Conservation (phyloP, 2,329 filamentous ascomycete species). For the Sporothrix brasiliensis region DNA sequence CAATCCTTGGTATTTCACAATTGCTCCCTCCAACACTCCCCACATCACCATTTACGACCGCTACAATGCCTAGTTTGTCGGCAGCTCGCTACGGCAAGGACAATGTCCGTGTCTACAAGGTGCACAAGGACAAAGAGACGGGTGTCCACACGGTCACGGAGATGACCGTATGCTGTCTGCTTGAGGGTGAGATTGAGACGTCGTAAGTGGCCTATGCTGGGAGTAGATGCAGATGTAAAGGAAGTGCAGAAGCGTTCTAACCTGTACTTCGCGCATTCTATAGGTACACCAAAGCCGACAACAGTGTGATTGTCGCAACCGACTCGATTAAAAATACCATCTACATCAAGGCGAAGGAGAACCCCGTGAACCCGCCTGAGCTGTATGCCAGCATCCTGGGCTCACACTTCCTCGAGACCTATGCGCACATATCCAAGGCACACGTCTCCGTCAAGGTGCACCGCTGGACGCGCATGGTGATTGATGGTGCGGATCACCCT, state of each 20-base stretch:
- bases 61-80: conserved; percentile 58
- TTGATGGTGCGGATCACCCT: conserved; percentile 88
- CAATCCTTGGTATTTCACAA: too few relatives aligned
- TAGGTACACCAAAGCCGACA: conserved; percentile 91
- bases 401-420: conserved; percentile 84
- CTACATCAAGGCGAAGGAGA: conserved; percentile 92
- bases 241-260: neutral
- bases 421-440: conserved; percentile 83
- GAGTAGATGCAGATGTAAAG: neutral
- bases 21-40: neutral
- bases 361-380: conserved; percentile 90
- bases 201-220: conserved; percentile 57
- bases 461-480: conserved; percentile 84
- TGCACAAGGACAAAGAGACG: conserved; percentile 75
- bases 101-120: conserved; percentile 97
- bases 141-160: conserved; percentile 85
- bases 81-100: conserved; percentile 87
- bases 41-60: neutral
- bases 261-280: neutral
- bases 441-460: conserved; percentile 82
- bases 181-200: conserved; percentile 88
- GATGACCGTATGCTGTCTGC: conserved; percentile 89
- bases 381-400: conserved; percentile 84
- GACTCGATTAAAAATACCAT: conserved; percentile 98
- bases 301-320: conserved; percentile 91